phyloP scores from a whole-genome alignment of 176 grass and related monocot genomes.

The Ampelocalamus luodianensis region DNA sequence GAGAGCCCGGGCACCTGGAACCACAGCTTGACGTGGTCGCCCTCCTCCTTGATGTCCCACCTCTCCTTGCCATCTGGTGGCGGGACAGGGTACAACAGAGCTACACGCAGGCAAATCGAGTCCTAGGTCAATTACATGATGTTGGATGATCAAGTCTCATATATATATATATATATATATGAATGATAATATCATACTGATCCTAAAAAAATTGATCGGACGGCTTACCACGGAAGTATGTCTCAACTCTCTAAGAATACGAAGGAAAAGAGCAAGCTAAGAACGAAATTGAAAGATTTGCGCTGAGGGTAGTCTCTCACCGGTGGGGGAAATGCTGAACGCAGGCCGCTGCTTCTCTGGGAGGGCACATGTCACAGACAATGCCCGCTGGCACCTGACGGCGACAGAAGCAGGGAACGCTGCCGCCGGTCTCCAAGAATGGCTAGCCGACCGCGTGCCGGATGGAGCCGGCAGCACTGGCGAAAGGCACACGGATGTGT shows the following conservation, averaged over 20 bases:
- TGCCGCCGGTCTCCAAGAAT: neutral
- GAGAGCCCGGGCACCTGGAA: conserved; percentile 44
- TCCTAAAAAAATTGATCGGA: too few relatives aligned
- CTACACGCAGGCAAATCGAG: neutral
- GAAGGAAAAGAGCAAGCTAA: too few relatives aligned
- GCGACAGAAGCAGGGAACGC: neutral
- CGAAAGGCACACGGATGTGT: neutral
- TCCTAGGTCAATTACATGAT: too few relatives aligned
- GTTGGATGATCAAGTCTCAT: too few relatives aligned
- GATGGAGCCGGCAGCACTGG: neutral
- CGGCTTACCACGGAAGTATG: too few relatives aligned
- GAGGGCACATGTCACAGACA: neutral
- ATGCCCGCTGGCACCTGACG: neutral
- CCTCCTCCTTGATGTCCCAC: conserved; percentile 48
- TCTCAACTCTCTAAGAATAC: too few relatives aligned
- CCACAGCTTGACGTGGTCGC: conserved; percentile 17
- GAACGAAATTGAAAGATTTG: too few relatives aligned
- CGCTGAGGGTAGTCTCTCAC: neutral
- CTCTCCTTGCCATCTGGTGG: conserved; percentile 34
- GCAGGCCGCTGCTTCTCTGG: too few relatives aligned
- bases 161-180: too few relatives aligned
- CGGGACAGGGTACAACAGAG: neutral
- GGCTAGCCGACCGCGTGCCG: neutral
- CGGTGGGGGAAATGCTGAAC: conserved; percentile 49
- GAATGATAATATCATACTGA: too few relatives aligned